A percentile compares a stretch with the other conserved stretches of the same genome.
Evolutionary conservation across 2,329 filamentous ascomycete species (phyloP).

Genomic region (Ophiocordyceps camponoti-rufipedis): DNA sequence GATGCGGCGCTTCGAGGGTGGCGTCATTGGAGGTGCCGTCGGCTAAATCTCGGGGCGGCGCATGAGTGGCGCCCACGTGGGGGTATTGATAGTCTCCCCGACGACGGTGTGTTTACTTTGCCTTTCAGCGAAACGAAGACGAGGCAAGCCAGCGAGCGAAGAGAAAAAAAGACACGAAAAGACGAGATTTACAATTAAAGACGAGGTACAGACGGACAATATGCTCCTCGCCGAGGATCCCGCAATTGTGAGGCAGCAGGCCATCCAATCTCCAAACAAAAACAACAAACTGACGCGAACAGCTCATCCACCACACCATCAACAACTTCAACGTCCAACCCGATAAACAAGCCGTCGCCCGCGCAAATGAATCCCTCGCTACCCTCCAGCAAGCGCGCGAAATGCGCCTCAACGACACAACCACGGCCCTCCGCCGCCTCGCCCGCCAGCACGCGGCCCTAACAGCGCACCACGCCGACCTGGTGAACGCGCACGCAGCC

Average conservation of each 20-base stretch:
- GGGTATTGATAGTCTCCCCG: slow-evolving; percentile 3
- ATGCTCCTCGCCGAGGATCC: slow-evolving; percentile 95
- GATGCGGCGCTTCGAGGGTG: background rate
- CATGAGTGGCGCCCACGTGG: background rate
- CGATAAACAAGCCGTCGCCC: slow-evolving; percentile 68
- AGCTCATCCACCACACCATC: slow-evolving; percentile 58
- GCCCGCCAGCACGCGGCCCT: slow-evolving; percentile 60
- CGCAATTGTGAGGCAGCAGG: slow-evolving; percentile 38
- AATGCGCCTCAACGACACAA: slow-evolving; percentile 53
- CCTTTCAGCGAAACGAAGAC: background rate
- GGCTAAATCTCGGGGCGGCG: background rate
- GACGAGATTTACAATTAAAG: background rate
- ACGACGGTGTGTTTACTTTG: slow-evolving; percentile 1
- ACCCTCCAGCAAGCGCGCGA: slow-evolving; percentile 74
- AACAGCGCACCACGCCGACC: slow-evolving; percentile 58
- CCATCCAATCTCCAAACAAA: slow-evolving; percentile 14
- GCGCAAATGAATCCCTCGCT: slow-evolving; percentile 67
- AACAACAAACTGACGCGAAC: background rate
- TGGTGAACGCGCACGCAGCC: slow-evolving; percentile 55
- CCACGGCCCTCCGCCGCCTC: slow-evolving; percentile 50
- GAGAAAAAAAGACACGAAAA: background rate
- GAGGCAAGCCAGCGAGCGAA: background rate
- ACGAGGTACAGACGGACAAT: slow-evolving; percentile 14
- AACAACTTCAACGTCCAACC: slow-evolving; percentile 88
- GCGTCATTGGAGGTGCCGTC: background rate